Percentiles rank a stretch among this genome's conserved stretches.
Evolutionary conservation across 345 rosid species (phyloP).

Genomic region (Lumnitzera littorea): DNA sequence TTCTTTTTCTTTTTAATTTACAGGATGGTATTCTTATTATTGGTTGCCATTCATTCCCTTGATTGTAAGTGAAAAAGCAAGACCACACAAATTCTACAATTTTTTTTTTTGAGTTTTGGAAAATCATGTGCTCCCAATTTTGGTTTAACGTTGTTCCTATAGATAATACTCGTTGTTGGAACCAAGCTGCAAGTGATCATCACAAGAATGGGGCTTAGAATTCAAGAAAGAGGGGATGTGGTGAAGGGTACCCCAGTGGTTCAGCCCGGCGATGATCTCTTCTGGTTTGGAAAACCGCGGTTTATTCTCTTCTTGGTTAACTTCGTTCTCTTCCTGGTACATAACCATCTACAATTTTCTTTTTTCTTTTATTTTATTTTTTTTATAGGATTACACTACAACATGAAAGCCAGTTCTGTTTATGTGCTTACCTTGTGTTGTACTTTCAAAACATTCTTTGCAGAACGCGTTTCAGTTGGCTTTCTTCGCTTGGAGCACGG

Average conservation of each 20-base stretch:
- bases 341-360: too few species aligned
- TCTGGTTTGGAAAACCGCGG: slow-evolving; percentile 92
- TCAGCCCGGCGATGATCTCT: slow-evolving; percentile 81
- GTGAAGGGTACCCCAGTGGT: slow-evolving; percentile 91
- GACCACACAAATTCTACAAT: not conserved
- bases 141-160: slow-evolving; percentile 8
- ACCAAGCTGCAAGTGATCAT: slow-evolving; percentile 81
- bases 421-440: too few species aligned
- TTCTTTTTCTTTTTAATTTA: not conserved
- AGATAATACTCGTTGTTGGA: slow-evolving; percentile 67
- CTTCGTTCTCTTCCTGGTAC: slow-evolving; percentile 85
- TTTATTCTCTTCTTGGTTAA: slow-evolving; percentile 82
- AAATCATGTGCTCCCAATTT: too few species aligned
- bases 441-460: slow-evolving; percentile 5
- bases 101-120: not conserved
- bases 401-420: too few species aligned
- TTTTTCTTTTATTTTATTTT: too few species aligned
- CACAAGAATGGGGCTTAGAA: slow-evolving; percentile 67
- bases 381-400: too few species aligned
- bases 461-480: slow-evolving; percentile 94
- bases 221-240: slow-evolving; percentile 81
- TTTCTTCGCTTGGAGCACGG: slow-evolving; percentile 71
- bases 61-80: slow-evolving; percentile 43
- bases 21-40: slow-evolving; percentile 61
- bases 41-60: slow-evolving; percentile 89